A percentile compares a stretch with the other conserved stretches of the same genome.
Conservation (phyloP, 2,329 filamentous ascomycete species). For the Curvularia lunata region DNA sequence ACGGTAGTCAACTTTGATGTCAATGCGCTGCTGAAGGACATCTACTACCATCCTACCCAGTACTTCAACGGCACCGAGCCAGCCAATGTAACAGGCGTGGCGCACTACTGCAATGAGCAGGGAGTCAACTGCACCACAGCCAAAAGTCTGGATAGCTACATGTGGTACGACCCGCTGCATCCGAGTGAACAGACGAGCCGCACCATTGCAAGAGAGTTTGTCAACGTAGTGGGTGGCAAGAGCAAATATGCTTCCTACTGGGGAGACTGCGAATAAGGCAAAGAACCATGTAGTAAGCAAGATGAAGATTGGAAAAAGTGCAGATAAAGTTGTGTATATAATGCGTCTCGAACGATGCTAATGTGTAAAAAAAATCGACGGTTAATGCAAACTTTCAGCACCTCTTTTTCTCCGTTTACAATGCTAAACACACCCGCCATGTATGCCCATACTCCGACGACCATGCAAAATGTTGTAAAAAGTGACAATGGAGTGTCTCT, state of each 20-base stretch:
- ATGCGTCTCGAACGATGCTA: neutral
- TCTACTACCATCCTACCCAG: constrained; percentile 64
- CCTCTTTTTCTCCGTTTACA: neutral
- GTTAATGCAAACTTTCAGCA: too few species aligned
- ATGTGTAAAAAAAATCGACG: too few species aligned
- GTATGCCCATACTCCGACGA: neutral
- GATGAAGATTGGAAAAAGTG: too few species aligned
- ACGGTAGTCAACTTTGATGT: constrained; percentile 72
- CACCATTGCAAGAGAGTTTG: constrained; percentile 63
- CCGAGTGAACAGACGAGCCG: constrained; percentile 69
- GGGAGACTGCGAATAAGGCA: constrained; percentile 20
- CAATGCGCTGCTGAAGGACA: constrained; percentile 66
- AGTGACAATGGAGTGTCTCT: too few species aligned
- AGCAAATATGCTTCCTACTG: constrained; percentile 57
- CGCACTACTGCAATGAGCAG: constrained; percentile 59
- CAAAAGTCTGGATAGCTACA: constrained; percentile 61
- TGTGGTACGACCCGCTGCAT: constrained; percentile 79
- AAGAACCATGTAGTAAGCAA: neutral
- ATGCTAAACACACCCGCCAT: neutral
- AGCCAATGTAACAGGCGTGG: constrained; percentile 66
- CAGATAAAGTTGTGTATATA: neutral
- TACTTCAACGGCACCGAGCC: constrained; percentile 70
- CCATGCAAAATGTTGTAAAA: neutral
- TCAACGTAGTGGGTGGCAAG: constrained; percentile 59
- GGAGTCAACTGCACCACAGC: constrained; percentile 48